Percentiles rank a stretch among this genome's conserved stretches.
phyloP scores from a whole-genome alignment of 1,284 basidiomycete species.

The Porogramme epimiltina region DNA sequence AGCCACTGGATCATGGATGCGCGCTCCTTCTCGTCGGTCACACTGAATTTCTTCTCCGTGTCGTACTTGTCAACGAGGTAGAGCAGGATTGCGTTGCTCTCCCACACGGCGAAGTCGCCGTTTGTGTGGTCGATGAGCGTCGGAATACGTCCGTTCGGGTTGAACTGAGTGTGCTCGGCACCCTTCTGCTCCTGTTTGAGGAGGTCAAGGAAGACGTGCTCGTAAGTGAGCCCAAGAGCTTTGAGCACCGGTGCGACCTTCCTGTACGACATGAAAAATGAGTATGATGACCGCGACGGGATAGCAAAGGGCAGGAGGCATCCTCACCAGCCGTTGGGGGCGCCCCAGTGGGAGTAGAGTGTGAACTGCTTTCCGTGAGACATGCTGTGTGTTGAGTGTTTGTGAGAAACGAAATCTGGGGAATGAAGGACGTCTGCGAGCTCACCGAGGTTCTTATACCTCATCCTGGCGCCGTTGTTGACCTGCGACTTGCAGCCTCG shows the following conservation, averaged over 20 bases:
- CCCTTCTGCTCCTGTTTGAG: constrained; percentile 48
- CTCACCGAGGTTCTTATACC: no score
- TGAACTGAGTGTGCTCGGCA: constrained; percentile 37
- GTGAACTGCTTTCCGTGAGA: constrained; percentile 9
- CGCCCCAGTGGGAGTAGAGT: constrained; percentile 1
- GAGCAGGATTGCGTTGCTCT: constrained; percentile 35
- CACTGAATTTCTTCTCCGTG: constrained; percentile 20
- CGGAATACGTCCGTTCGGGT: constrained; percentile 53
- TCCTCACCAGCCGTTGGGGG: constrained; percentile 4
- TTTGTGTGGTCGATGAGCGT: constrained; percentile 41
- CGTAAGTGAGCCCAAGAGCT: constrained; percentile 22
- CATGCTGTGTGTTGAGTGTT: background rate
- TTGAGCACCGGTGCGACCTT: constrained; percentile 32
- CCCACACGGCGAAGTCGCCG: constrained; percentile 49
- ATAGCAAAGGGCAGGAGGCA: background rate
- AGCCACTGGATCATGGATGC: constrained; percentile 22
- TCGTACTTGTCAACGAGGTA: constrained; percentile 30
- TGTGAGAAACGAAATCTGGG: no score
- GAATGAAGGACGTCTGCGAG: no score
- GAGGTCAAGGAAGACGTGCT: constrained; percentile 36
- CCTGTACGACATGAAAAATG: constrained; percentile 12
- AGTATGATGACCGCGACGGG: background rate
- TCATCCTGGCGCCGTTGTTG: no score
- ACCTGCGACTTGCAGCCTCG: no score
- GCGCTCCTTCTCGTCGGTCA: constrained; percentile 19